Conservation (phyloP, 192 early-diverging fungal species). For the Mortierella alpina region DNA sequence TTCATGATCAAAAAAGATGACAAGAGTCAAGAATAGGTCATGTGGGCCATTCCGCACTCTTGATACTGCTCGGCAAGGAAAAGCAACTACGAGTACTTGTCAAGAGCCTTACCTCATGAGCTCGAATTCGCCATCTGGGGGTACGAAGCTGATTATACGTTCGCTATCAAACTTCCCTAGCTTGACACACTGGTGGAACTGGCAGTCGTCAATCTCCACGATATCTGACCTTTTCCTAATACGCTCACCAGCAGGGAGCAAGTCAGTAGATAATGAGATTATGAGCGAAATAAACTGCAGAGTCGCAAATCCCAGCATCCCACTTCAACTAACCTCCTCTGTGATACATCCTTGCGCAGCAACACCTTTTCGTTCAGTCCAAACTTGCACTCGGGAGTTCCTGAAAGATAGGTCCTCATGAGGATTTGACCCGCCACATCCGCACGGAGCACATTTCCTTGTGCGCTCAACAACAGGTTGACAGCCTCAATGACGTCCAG, state of each 20-base stretch:
- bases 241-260: too few relatives aligned
- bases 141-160: constrained; percentile 96
- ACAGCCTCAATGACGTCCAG: constrained; percentile 99
- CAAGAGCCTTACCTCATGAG: constrained; percentile 88
- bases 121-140: constrained; percentile 97
- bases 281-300: neutral
- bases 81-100: too few relatives aligned
- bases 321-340: constrained; percentile 33
- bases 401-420: constrained; percentile 96
- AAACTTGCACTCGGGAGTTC: constrained; percentile 98
- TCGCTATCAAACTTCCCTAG: constrained; percentile 92
- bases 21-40: neutral
- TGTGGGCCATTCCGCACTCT: neutral
- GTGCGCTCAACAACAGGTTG: constrained; percentile 86
- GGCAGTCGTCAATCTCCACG: constrained; percentile 96
- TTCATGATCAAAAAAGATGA: neutral
- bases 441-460: constrained; percentile 79
- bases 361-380: constrained; percentile 93
- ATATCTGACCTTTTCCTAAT: constrained; percentile 58
- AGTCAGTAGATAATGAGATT: too few relatives aligned
- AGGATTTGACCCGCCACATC: constrained; percentile 92
- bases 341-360: constrained; percentile 76
- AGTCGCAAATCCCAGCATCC: constrained; percentile 12
- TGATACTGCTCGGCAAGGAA: neutral
- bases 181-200: constrained; percentile 99